phyloP scores from a whole-genome alignment of 179 eudicot species.

The Pouteria campechiana region DNA sequence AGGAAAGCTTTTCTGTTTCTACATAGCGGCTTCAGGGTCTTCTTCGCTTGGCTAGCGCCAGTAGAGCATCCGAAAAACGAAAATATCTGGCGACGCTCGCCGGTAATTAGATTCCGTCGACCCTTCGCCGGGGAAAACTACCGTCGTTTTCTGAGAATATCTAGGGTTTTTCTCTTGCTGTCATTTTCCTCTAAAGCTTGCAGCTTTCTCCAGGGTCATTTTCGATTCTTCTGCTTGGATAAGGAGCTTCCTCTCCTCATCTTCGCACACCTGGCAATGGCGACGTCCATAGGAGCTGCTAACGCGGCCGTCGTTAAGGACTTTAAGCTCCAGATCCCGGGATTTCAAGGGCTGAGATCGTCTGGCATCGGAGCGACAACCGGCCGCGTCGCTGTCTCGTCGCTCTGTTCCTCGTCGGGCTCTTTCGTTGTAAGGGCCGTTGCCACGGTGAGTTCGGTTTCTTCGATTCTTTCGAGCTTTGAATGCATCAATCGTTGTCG shows the following conservation, averaged over 20 bases:
- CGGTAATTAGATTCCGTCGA: too few relatives aligned
- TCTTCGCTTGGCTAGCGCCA: too few relatives aligned
- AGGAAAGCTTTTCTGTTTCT: too few relatives aligned
- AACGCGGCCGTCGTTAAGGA: constrained; percentile 28
- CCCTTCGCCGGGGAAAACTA: too few relatives aligned
- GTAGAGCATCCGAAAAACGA: too few relatives aligned
- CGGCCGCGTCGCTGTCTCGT: constrained; percentile 13
- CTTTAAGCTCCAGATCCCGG: constrained; percentile 27
- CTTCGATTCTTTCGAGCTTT: too few relatives aligned
- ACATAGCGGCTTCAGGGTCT: too few relatives aligned
- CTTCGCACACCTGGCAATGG: constrained; percentile 14
- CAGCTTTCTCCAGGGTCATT: constrained; percentile 1
- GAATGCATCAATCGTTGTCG: neutral
- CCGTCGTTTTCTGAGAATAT: too few relatives aligned
- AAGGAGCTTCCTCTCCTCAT: too few relatives aligned
- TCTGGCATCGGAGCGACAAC: constrained; percentile 12
- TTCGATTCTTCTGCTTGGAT: neutral
- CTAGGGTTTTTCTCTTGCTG: too few relatives aligned
- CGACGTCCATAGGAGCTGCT: constrained; percentile 54
- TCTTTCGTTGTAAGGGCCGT: constrained; percentile 37
- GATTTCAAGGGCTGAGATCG: constrained; percentile 33
- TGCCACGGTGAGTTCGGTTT: constrained; percentile 30
- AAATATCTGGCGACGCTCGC: too few relatives aligned
- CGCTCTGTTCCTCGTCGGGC: constrained; percentile 19
- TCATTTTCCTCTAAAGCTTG: too few relatives aligned